Conservation (phyloP, 1,139 yeast species). For the Meyerozyma athensensis region DNA sequence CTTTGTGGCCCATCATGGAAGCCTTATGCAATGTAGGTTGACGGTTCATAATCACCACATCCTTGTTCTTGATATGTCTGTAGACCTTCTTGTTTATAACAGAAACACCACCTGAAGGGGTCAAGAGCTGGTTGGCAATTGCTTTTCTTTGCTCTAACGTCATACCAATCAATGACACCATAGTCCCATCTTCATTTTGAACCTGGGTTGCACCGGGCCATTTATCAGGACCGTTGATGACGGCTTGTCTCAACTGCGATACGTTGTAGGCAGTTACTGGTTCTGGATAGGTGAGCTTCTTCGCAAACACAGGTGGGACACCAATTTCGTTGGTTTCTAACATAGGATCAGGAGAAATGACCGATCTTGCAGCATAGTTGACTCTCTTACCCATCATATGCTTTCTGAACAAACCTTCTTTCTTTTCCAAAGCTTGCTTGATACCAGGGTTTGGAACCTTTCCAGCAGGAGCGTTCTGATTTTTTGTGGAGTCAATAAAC, state of each 20-base stretch:
- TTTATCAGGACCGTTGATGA: slow-evolving; percentile 91
- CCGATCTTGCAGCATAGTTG: slow-evolving; percentile 97
- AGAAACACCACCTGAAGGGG: slow-evolving; percentile 58
- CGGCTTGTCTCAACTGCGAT: slow-evolving; percentile 88
- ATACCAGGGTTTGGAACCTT: slow-evolving; percentile 86
- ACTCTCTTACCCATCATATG: slow-evolving; percentile 99
- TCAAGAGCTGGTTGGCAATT: slow-evolving; percentile 88
- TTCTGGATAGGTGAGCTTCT: slow-evolving; percentile 93
- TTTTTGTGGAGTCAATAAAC: slow-evolving; percentile 87
- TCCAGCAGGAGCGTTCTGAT: slow-evolving; percentile 66
- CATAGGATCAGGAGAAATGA: slow-evolving; percentile 98
- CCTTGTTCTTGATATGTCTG: slow-evolving; percentile 91
- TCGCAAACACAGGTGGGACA: slow-evolving; percentile 97
- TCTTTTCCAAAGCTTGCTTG: slow-evolving; percentile 96
- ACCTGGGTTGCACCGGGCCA: slow-evolving; percentile 99
- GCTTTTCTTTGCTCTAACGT: slow-evolving; percentile 91
- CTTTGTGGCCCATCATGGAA: slow-evolving; percentile 99
- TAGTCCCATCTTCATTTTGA: slow-evolving; percentile 93
- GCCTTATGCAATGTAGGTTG: slow-evolving; percentile 99
- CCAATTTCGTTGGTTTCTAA: slow-evolving; percentile 97
- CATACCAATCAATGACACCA: slow-evolving; percentile 83
- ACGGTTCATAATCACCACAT: slow-evolving; percentile 96
- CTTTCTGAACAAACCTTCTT: slow-evolving; percentile 96
- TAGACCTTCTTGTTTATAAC: slow-evolving; percentile 86
- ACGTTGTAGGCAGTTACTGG: slow-evolving; percentile 96